These are phyloP conservation scores for Aquilaria agallochum DNA, from an alignment of 441 rosid genomes.

Conservation along the genomic window DNA sequence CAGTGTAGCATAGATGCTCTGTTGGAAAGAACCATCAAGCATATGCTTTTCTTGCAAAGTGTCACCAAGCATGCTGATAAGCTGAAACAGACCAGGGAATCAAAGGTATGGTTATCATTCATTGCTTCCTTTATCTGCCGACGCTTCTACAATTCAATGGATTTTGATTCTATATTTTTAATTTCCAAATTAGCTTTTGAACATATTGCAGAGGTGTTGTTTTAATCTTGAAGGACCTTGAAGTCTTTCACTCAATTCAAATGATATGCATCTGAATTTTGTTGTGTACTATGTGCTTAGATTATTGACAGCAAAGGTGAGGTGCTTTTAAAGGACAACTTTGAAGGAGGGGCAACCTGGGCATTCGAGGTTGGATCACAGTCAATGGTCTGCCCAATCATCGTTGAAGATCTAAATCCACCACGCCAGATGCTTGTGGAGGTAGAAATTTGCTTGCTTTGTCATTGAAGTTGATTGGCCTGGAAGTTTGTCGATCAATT, in stretches of 20 bases:
- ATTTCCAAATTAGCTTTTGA: no score
- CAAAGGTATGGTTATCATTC: slow-evolving; percentile 52
- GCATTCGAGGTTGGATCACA: slow-evolving; percentile 92
- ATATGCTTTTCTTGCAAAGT: slow-evolving; percentile 97
- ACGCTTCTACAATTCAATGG: background rate
- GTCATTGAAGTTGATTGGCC: slow-evolving; percentile 14
- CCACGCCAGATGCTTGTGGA: slow-evolving; percentile 93
- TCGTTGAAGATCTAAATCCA: slow-evolving; percentile 81
- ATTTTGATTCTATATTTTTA: no score
- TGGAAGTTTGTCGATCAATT: slow-evolving; percentile 6
- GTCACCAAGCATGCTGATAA: slow-evolving; percentile 93
- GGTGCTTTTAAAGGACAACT: slow-evolving; percentile 45
- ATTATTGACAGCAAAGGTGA: slow-evolving; percentile 53
- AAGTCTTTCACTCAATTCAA: no score
- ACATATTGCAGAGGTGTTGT: no score
- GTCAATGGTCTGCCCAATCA: slow-evolving; percentile 83
- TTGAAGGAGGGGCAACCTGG: slow-evolving; percentile 95
- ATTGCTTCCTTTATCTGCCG: slow-evolving; percentile 5
- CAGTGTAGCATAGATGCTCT: slow-evolving; percentile 99
- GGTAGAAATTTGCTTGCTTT: slow-evolving; percentile 38
- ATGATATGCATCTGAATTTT: no score
- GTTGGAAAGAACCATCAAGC: slow-evolving; percentile 88
- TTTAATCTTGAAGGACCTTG: no score
- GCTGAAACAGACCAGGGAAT: slow-evolving; percentile 72
- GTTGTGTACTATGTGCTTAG: slow-evolving; percentile 24